Evolutionary conservation across 192 early-diverging fungal species (phyloP), one percentile per base, ranked within the genome.

Genomic region (Cetraspora pellucida): DNA sequence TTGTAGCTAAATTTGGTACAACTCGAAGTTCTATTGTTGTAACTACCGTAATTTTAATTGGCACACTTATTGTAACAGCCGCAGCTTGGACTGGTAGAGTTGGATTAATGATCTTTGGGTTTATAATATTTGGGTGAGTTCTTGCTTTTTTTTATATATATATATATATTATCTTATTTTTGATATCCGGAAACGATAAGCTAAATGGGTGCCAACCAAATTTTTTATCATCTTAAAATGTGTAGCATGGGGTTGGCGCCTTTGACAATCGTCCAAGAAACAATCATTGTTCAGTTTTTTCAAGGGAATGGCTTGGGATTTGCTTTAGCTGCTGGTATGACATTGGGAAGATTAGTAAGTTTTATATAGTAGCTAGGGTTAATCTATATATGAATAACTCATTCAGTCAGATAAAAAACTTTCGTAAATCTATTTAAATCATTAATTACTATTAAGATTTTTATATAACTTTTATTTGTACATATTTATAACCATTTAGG

Each of bases 251-350:
- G 92, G 17, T 89, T 87, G 16, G 91, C 90, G 3, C 87, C 91
- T n/a, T 89, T 94, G 55, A 87, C 89, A 0, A 91, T 92, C 50
- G 89, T 92, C n/a, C 92, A 94, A 80, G 91, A 94, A 72, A 94
- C 91, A 6, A 94, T 94, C 10, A 82, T 92, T 23, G 88, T 90
- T 25, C 90, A 91, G 85, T 92, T 91, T 85, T 94, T 94, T 77
- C 85, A 80, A 21, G 91, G 91, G 55, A 86, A 86, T 70, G 86
- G 88, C 0, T 81, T 94, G 23, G 90, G 90, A 4, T 82, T 89
- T 10, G 91, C 91, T 11, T 83, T 94, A 57, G 90, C 90, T 2
- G 78, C 91, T 46, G 90, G 91, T 79, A 82, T 94, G 45, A 89
- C 91, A 16, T 88, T 87, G 8, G 90, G 91, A 28, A 91, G 90